A percentile compares a stretch with the other conserved stretches of the same genome.
Conservation (phyloP, 1,284 basidiomycete species). For the Singerocomus inundabilis region DNA sequence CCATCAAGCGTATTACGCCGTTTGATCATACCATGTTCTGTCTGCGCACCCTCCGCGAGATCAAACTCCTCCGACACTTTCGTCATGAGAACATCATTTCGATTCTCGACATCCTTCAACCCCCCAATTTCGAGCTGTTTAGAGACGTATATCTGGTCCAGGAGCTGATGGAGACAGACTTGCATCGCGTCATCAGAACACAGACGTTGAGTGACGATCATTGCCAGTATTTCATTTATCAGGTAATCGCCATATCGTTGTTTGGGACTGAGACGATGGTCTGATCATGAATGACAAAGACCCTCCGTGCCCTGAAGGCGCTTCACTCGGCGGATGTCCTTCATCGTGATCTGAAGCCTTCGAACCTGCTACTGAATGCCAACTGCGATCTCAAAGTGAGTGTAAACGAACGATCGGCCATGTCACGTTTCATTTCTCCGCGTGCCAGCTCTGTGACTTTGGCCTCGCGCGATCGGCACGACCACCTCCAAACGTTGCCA, state of each 20-base stretch:
- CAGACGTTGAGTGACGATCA: conserved; percentile 88
- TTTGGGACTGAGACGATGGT: conserved; percentile 4
- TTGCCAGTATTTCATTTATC: conserved; percentile 94
- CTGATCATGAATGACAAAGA: conserved; percentile 43
- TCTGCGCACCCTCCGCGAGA: conserved; percentile 81
- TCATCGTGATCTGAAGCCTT: conserved; percentile 90
- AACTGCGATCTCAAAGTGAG: conserved; percentile 91
- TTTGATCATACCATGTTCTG: conserved; percentile 91
- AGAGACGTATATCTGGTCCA: conserved; percentile 86
- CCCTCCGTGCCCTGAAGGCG: conserved; percentile 87
- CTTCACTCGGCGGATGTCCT: conserved; percentile 89
- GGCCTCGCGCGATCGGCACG: conserved; percentile 84
- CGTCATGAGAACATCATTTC: conserved; percentile 66
- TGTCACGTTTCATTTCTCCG: conserved; percentile 7
- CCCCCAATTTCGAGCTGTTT: conserved; percentile 63
- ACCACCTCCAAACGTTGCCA: conserved; percentile 75
- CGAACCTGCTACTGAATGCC: conserved; percentile 88
- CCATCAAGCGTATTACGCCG: conserved; percentile 81
- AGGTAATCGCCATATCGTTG: conserved; percentile 48
- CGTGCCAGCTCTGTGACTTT: conserved; percentile 80
- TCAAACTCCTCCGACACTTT: conserved; percentile 67
- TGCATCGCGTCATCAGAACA: conserved; percentile 85
- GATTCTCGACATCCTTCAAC: conserved; percentile 76
- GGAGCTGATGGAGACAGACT: conserved; percentile 90
- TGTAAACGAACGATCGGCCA: conserved; percentile 5